Evolutionary conservation across 805 yeast genomes (phyloP).

Genomic region (Starmerella tilneyi): DNA sequence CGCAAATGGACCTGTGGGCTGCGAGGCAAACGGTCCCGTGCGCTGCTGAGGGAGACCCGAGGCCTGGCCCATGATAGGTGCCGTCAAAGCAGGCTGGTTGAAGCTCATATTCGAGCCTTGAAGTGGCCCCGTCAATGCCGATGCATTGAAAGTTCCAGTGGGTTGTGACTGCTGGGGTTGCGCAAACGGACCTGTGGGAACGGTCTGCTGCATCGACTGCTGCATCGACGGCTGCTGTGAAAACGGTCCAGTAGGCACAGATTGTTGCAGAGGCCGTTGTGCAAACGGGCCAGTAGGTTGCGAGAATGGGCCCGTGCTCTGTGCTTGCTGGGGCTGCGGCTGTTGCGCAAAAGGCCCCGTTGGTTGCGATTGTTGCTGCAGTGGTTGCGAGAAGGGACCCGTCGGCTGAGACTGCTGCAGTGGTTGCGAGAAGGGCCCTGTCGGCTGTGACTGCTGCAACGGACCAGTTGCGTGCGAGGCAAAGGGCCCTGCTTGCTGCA

Average conservation of each 20-base stretch:
- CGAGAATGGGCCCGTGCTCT: background rate
- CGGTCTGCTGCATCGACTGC: background rate
- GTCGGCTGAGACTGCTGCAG: constrained; percentile 12
- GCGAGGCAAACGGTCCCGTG: constrained; percentile 13
- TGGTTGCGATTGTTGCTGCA: constrained; percentile 3
- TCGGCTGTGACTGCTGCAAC: constrained; percentile 1
- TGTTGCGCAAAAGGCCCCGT: constrained; percentile 19
- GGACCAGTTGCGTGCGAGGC: constrained; percentile 1
- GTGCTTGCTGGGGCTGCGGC: background rate
- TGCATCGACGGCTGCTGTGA: constrained; percentile 4
- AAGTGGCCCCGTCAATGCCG: constrained; percentile 14
- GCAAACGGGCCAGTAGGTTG: background rate
- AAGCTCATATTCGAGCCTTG: constrained; percentile 16
- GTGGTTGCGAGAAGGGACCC: constrained; percentile 12
- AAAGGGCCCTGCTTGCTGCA: constrained; percentile 14
- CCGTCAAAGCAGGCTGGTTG: constrained; percentile 14
- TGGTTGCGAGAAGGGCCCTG: constrained; percentile 6
- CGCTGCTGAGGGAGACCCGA: constrained; percentile 9
- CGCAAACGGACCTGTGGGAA: background rate
- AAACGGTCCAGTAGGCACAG: constrained; percentile 14
- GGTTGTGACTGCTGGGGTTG: constrained; percentile 25
- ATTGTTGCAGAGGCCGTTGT: constrained; percentile 1
- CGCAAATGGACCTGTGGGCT: constrained; percentile 8
- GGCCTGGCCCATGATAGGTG: constrained; percentile 14
- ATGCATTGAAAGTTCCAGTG: constrained; percentile 22